These are phyloP conservation scores for Anthoceros angustus DNA, from an alignment of 225 moss, liverwort and hornwort genomes.

Conservation along the genomic window DNA sequence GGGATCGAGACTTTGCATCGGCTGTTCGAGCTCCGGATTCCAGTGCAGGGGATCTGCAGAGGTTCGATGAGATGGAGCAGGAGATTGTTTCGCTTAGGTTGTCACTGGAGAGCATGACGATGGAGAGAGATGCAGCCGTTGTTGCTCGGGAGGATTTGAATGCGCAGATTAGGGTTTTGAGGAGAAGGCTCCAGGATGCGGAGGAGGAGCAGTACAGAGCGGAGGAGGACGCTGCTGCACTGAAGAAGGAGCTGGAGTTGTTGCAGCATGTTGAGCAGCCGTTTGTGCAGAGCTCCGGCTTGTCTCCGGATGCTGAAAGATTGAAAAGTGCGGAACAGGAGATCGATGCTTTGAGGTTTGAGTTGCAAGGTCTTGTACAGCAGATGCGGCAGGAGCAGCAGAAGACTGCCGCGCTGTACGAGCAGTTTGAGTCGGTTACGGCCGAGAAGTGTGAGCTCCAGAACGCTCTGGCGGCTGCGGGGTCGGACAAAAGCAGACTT, in stretches of 20 bases:
- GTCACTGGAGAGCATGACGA: slow-evolving; percentile 56
- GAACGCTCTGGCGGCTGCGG: slow-evolving; percentile 36
- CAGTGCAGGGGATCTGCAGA: not conserved
- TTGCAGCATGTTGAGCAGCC: slow-evolving; percentile 63
- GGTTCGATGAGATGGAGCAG: slow-evolving; percentile 29
- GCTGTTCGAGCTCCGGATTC: not conserved
- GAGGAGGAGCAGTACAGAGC: slow-evolving; percentile 99
- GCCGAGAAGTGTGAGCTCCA: slow-evolving; percentile 50
- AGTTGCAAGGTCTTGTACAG: slow-evolving; percentile 46
- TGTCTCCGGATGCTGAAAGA: slow-evolving; percentile 23
- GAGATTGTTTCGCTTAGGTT: slow-evolving; percentile 47
- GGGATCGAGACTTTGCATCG: not conserved
- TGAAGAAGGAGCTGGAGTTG: slow-evolving; percentile 71
- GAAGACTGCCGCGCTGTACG: slow-evolving; percentile 50
- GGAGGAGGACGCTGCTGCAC: slow-evolving; percentile 83
- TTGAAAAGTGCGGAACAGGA: slow-evolving; percentile 57
- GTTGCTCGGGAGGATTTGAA: slow-evolving; percentile 88
- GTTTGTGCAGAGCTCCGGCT: slow-evolving; percentile 31
- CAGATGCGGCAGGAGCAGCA: slow-evolving; percentile 82
- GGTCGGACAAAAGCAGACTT: slow-evolving; percentile 4
- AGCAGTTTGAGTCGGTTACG: slow-evolving; percentile 35
- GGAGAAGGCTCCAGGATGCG: slow-evolving; percentile 85
- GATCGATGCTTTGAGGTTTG: slow-evolving; percentile 53
- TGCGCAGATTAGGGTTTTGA: slow-evolving; percentile 61
- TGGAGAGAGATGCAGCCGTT: slow-evolving; percentile 93